Conservation (phyloP, 2,329 filamentous ascomycete genomes). For the Xylaria sp. region DNA sequence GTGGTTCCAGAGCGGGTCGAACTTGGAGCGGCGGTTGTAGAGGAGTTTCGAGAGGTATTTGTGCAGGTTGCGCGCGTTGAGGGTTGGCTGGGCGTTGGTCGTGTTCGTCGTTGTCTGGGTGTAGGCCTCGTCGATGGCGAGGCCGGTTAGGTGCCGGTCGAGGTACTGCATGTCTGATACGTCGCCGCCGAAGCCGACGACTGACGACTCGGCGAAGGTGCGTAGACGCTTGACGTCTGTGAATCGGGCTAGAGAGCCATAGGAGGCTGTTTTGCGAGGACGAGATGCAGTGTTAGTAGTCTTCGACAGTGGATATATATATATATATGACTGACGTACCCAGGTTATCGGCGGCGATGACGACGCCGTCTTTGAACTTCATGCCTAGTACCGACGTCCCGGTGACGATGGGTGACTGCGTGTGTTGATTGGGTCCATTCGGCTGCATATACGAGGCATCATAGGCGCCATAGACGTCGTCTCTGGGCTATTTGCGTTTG, state of each 20-base stretch:
- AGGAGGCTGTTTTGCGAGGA: slow-evolving; percentile 75
- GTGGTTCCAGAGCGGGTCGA: slow-evolving; percentile 98
- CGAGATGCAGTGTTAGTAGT: slow-evolving; percentile 26
- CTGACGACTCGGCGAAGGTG: slow-evolving; percentile 82
- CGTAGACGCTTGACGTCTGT: slow-evolving; percentile 96
- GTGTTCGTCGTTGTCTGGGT: slow-evolving; percentile 42
- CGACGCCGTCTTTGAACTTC: slow-evolving; percentile 96
- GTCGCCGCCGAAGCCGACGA: slow-evolving; percentile 96
- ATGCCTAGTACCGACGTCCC: slow-evolving; percentile 94
- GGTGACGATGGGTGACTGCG: slow-evolving; percentile 92
- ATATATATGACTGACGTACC: slow-evolving; percentile 71
- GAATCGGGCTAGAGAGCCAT: slow-evolving; percentile 96
- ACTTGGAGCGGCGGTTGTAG: slow-evolving; percentile 93
- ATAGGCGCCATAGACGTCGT: slow-evolving; percentile 96
- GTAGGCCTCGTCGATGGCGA: slow-evolving; percentile 92
- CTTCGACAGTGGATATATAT: slow-evolving; percentile 1
- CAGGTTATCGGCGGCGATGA: slow-evolving; percentile 96
- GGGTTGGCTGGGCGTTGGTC: slow-evolving; percentile 55
- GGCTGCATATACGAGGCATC: slow-evolving; percentile 84
- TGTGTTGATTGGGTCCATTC: slow-evolving; percentile 81
- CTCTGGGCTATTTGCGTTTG: slow-evolving; percentile 76
- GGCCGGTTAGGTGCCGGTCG: slow-evolving; percentile 86
- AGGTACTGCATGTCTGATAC: slow-evolving; percentile 99
- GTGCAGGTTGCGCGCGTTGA: slow-evolving; percentile 94
- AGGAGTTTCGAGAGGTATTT: slow-evolving; percentile 96